Percentiles rank a stretch among this genome's conserved stretches.
Evolutionary conservation across 192 early-diverging fungal genomes (phyloP).

Genomic region (Entophlyctis luteolus): DNA sequence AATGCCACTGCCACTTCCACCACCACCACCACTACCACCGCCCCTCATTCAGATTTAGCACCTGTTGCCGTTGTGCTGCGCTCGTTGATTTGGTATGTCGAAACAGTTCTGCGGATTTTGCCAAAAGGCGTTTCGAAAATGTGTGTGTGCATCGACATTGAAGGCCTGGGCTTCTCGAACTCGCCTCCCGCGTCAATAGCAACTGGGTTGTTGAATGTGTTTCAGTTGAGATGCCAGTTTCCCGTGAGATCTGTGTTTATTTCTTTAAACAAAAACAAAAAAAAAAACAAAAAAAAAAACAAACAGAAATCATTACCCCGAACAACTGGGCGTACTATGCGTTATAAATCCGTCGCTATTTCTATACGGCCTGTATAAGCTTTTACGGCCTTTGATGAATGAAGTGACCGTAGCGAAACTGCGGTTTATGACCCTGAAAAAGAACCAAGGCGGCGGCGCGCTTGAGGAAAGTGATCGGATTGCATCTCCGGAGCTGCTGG

Average conservation of each 20-base stretch:
- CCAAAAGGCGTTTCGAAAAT: conserved; percentile 69
- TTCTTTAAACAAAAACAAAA: not conserved
- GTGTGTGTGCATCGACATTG: conserved; percentile 77
- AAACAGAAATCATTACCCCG: conserved; percentile 77
- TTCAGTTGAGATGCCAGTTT: conserved; percentile 40
- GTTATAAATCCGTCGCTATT: conserved; percentile 80
- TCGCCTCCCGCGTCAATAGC: conserved; percentile 45
- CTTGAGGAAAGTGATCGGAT: not conserved
- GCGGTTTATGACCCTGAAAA: conserved; percentile 70
- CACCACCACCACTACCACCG: too few species aligned
- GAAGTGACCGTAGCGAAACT: conserved; percentile 85
- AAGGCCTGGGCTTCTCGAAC: conserved; percentile 66
- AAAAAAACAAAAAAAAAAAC: not conserved
- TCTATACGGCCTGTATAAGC: conserved; percentile 74
- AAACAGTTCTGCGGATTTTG: too few species aligned
- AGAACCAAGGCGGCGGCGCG: conserved; percentile 16
- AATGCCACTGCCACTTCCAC: conserved; percentile 77
- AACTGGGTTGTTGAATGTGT: conserved; percentile 62
- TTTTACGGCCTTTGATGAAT: conserved; percentile 86
- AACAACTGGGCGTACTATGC: conserved; percentile 60
- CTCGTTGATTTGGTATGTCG: conserved; percentile 74
- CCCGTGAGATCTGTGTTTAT: not conserved
- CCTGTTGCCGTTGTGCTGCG: conserved; percentile 72
- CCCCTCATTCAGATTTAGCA: conserved; percentile 68
- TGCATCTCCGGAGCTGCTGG: not conserved